phyloP scores from a whole-genome alignment of 1,284 basidiomycete genomes.

The Sphaerobolus stellatus region DNA sequence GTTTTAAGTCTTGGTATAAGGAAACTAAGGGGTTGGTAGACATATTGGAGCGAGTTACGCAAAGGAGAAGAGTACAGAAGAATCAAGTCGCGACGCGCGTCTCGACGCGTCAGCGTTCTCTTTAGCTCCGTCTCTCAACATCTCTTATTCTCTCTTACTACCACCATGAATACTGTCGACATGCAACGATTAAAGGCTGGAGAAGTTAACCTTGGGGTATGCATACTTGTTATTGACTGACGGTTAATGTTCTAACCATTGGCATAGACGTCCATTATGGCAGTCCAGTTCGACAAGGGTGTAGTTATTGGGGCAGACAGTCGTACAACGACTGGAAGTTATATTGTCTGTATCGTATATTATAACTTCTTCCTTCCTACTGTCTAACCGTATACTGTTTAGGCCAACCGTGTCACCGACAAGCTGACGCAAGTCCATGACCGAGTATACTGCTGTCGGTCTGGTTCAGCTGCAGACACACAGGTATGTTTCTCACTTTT shows the following conservation, averaged over 20 bases:
- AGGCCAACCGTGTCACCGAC: slow-evolving; percentile 98
- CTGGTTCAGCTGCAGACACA: slow-evolving; percentile 97
- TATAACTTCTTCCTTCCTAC: background rate
- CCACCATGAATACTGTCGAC: slow-evolving; percentile 68
- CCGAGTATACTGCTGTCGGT: slow-evolving; percentile 98
- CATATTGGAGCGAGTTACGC: slow-evolving; percentile 38
- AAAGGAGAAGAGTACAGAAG: slow-evolving; percentile 30
- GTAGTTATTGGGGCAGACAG: slow-evolving; percentile 97
- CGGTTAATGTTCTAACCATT: background rate
- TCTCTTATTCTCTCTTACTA: slow-evolving; percentile 16
- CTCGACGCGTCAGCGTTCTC: slow-evolving; percentile 32
- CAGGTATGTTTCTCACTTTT: slow-evolving; percentile 36
- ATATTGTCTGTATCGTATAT: slow-evolving; percentile 67
- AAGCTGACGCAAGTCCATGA: slow-evolving; percentile 97
- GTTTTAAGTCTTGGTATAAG: slow-evolving; percentile 35
- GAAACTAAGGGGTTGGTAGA: slow-evolving; percentile 52
- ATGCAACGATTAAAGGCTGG: slow-evolving; percentile 81
- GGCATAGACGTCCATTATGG: slow-evolving; percentile 97
- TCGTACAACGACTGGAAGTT: slow-evolving; percentile 94
- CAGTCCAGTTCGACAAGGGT: slow-evolving; percentile 92
- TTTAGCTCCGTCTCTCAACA: slow-evolving; percentile 17
- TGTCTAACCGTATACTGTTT: slow-evolving; percentile 8
- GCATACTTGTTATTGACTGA: slow-evolving; percentile 32
- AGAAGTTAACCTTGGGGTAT: slow-evolving; percentile 92
- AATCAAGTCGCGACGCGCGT: slow-evolving; percentile 56